These are phyloP conservation scores for Oxytropis ochrocephala DNA, from an alignment of 306 rosid genomes.

Conservation along the genomic window DNA sequence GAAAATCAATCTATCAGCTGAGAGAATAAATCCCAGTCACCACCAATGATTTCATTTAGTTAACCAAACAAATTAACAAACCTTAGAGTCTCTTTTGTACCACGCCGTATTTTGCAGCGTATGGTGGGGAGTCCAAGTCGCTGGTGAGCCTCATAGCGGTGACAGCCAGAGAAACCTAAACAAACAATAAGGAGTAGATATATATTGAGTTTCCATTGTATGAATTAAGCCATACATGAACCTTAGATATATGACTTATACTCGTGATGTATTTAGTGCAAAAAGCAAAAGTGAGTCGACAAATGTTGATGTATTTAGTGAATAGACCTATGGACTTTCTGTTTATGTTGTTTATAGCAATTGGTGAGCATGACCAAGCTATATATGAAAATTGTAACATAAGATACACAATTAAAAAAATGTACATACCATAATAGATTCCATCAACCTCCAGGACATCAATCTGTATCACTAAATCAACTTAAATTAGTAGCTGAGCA, in stretches of 20 bases:
- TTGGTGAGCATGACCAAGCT: not conserved
- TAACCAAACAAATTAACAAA: not conserved
- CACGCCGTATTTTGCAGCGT: constrained; percentile 86
- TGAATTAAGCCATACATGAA: not conserved
- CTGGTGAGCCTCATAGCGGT: constrained; percentile 94
- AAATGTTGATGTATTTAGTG: too few species aligned
- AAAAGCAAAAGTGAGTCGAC: too few species aligned
- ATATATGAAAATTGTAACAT: not conserved
- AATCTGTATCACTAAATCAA: constrained; percentile 50
- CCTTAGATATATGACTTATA: not conserved
- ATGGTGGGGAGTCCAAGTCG: constrained; percentile 84
- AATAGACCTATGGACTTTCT: too few species aligned
- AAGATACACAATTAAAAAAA: not conserved
- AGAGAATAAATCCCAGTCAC: not conserved
- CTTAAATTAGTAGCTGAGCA: constrained; percentile 13
- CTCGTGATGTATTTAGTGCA: too few species aligned
- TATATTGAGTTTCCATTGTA: not conserved
- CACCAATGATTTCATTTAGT: not conserved
- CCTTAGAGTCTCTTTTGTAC: constrained; percentile 91
- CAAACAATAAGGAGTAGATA: not conserved
- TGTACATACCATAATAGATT: constrained; percentile 64
- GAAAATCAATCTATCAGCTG: not conserved
- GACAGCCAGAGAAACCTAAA: constrained; percentile 92
- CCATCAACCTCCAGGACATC: constrained; percentile 98
- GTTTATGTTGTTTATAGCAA: not conserved